phyloP scores from a whole-genome alignment of 2,329 filamentous ascomycete genomes.

The Simplicillium sp. region DNA sequence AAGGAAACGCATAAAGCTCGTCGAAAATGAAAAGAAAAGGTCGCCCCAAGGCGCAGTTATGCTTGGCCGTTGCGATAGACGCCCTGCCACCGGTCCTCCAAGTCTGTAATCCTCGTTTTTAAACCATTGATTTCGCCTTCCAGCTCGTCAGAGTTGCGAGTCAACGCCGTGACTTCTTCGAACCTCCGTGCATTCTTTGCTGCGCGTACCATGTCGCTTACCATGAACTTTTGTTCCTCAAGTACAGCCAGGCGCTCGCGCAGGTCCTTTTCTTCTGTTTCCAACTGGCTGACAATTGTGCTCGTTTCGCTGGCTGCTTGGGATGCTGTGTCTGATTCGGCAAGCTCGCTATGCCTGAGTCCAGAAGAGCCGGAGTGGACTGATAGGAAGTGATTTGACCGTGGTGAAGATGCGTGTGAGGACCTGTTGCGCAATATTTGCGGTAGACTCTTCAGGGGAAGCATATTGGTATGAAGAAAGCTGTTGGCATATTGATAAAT shows the following conservation, averaged over 20 bases:
- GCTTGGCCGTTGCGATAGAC: conserved; percentile 29
- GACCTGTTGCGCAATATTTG: conserved; percentile 46
- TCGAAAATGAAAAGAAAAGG: not conserved
- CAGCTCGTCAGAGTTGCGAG: conserved; percentile 73
- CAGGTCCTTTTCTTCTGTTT: conserved; percentile 75
- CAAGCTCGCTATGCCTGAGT: conserved; percentile 37
- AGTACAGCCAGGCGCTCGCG: conserved; percentile 73
- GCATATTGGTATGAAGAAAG: conserved; percentile 84
- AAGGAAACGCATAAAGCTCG: conserved; percentile 1
- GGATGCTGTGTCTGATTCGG: conserved; percentile 34
- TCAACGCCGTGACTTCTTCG: conserved; percentile 75
- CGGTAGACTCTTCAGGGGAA: conserved; percentile 70
- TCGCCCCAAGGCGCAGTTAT: not conserved
- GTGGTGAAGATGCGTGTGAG: conserved; percentile 14
- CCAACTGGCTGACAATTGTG: conserved; percentile 49
- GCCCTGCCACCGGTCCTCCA: conserved; percentile 52
- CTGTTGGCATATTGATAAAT: conserved; percentile 74
- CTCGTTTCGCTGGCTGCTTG: conserved; percentile 38
- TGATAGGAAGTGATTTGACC: conserved; percentile 20
- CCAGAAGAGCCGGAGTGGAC: conserved; percentile 26
- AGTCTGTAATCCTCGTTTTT: conserved; percentile 51
- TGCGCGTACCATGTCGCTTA: conserved; percentile 73
- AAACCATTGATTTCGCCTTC: conserved; percentile 66
- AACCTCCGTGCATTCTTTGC: conserved; percentile 70
- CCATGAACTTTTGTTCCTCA: conserved; percentile 86